Conservation (phyloP, 2,329 filamentous ascomycete genomes). For the Clonostachys sp. region DNA sequence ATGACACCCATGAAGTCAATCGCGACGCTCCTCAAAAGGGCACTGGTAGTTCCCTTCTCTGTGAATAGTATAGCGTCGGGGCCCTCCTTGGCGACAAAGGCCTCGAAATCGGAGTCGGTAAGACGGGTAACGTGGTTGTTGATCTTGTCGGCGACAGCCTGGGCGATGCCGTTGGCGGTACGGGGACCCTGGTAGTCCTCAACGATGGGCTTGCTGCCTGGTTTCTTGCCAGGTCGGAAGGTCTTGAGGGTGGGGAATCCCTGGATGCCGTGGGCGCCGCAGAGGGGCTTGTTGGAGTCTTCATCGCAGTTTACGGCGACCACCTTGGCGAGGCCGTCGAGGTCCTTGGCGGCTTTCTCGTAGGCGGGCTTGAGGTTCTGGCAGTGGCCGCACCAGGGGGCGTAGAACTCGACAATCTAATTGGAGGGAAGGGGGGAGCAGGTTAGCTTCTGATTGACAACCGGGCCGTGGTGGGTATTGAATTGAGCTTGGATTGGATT, state of each 20-base stretch:
- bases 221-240: conserved; percentile 77
- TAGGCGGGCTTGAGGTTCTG: conserved; percentile 93
- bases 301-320: conserved; percentile 95
- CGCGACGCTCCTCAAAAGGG: conserved; percentile 76
- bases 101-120: conserved; percentile 72
- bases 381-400: conserved; percentile 97
- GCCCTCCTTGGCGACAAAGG: conserved; percentile 67
- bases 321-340: conserved; percentile 90
- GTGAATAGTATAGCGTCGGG: conserved; percentile 91
- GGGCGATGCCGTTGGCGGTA: conserved; percentile 80
- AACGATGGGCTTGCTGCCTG: conserved; percentile 67
- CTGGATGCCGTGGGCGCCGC: conserved; percentile 78
- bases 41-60: conserved; percentile 84
- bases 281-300: conserved; percentile 85
- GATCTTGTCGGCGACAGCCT: conserved; percentile 81
- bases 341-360: conserved; percentile 85
- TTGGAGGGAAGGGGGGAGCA: conserved; percentile 2
- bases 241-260: conserved; percentile 97
- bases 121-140: conserved; percentile 85
- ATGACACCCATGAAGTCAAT: conserved; percentile 86
- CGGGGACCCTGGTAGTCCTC: conserved; percentile 89
- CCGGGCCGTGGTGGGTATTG: not conserved
- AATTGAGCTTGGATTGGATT: not conserved
- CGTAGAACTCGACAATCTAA: conserved; percentile 80
- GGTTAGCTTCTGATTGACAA: not conserved